Conservation (phyloP, 306 rosid species). For the Carpinus viminea region DNA sequence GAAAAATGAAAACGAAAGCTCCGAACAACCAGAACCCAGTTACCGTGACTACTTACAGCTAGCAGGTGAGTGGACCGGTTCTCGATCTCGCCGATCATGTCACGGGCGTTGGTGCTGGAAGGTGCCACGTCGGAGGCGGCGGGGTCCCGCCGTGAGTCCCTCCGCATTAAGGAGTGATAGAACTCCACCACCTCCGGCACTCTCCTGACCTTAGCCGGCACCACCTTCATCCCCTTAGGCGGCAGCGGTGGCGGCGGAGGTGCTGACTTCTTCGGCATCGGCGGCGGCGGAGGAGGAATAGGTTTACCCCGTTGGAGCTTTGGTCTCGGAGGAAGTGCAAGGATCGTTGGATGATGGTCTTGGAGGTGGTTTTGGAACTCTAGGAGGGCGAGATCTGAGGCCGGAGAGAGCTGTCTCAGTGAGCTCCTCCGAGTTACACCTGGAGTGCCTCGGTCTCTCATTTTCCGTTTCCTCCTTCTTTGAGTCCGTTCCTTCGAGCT, state of each 20-base stretch:
- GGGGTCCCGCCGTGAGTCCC: constrained; percentile 75
- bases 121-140: constrained; percentile 45
- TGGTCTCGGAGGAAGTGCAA: constrained; percentile 18
- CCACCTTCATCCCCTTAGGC: constrained; percentile 44
- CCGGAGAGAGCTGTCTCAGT: constrained; percentile 44
- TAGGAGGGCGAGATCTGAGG: constrained; percentile 72
- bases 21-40: background rate
- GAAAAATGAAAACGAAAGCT: no score
- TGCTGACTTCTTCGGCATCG: constrained; percentile 19
- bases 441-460: constrained; percentile 61
- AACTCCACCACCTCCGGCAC: constrained; percentile 97
- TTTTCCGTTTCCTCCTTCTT: constrained; percentile 55
- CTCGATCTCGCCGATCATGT: constrained; percentile 99
- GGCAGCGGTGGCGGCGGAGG: constrained; percentile 80
- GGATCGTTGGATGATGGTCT: constrained; percentile 39
- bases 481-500: constrained; percentile 46
- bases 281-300: constrained; percentile 48
- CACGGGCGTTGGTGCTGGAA: constrained; percentile 75
- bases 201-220: constrained; percentile 69
- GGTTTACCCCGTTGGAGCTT: constrained; percentile 39
- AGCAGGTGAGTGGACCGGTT: constrained; percentile 89
- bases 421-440: constrained; percentile 84
- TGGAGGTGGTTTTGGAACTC: constrained; percentile 98
- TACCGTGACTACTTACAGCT: constrained; percentile 61
- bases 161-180: constrained; percentile 90